These are phyloP conservation scores for Gossypium longicalyx DNA, from an alignment of 345 rosid genomes.

Conservation along the genomic window DNA sequence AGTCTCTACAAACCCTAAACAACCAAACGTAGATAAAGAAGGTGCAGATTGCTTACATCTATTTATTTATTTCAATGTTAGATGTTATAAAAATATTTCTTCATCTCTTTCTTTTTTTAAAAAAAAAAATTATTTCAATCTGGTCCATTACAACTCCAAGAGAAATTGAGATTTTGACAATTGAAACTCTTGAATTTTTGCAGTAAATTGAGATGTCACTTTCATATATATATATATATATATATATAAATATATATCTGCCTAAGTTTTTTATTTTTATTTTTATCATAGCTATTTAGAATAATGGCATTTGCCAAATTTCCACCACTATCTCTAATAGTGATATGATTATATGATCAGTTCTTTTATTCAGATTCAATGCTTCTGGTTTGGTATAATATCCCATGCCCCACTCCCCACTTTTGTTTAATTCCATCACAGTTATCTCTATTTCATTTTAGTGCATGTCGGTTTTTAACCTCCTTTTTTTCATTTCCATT, in stretches of 20 bases:
- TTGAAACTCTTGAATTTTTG: background rate
- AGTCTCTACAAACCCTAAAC: no score
- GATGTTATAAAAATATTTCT: no score
- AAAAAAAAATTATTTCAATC: no score
- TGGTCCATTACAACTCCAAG: no score
- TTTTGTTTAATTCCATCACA: background rate
- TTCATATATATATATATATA: no score
- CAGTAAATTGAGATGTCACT: background rate
- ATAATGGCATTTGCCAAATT: background rate
- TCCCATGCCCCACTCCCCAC: background rate
- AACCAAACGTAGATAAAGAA: no score
- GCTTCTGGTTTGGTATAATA: background rate
- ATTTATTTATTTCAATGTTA: no score
- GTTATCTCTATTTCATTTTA: background rate
- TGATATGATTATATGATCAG: background rate
- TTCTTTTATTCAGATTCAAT: background rate
- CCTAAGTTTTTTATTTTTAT: background rate
- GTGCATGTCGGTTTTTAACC: background rate
- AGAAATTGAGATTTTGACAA: background rate
- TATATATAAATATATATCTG: no score
- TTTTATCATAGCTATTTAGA: background rate
- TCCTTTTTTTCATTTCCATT: no score
- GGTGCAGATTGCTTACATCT: no score
- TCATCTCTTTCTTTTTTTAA: no score
- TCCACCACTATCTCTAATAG: background rate